Conservation (phyloP, 2,329 filamentous ascomycete species). For the Colletotrichum sp. region DNA sequence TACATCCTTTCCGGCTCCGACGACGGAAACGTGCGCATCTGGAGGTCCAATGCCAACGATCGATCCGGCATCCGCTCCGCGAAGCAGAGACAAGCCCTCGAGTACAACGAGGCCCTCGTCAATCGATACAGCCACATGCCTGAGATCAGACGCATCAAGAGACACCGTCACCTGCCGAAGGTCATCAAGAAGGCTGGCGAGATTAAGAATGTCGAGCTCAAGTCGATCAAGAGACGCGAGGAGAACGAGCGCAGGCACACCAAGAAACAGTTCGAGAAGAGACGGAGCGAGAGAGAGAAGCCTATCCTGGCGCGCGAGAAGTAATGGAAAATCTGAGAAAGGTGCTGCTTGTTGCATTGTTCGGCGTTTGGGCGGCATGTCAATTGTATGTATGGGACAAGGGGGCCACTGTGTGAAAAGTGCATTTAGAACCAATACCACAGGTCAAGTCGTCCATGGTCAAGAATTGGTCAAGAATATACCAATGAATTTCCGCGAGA, state of each 20-base stretch:
- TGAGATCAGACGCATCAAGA: constrained; percentile 87
- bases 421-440: constrained; percentile 9
- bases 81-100: constrained; percentile 83
- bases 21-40: constrained; percentile 87
- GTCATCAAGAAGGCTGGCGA: constrained; percentile 94
- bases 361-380: constrained; percentile 20
- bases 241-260: constrained; percentile 95
- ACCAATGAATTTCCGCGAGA: not conserved
- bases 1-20: constrained; percentile 92
- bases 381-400: not conserved
- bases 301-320: constrained; percentile 77
- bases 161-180: constrained; percentile 90
- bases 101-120: constrained; percentile 88
- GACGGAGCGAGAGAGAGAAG: constrained; percentile 87
- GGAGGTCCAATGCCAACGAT: constrained; percentile 85
- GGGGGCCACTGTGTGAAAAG: constrained; percentile 14
- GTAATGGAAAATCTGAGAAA: constrained; percentile 33
- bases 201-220: constrained; percentile 91
- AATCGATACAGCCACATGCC: constrained; percentile 94
- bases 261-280: constrained; percentile 78
- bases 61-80: constrained; percentile 86
- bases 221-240: constrained; percentile 85
- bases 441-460: not conserved
- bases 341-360: constrained; percentile 19
- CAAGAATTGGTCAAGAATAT: not conserved